phyloP scores from a whole-genome alignment of 345 rosid species.

The Melaleuca alternifolia region DNA sequence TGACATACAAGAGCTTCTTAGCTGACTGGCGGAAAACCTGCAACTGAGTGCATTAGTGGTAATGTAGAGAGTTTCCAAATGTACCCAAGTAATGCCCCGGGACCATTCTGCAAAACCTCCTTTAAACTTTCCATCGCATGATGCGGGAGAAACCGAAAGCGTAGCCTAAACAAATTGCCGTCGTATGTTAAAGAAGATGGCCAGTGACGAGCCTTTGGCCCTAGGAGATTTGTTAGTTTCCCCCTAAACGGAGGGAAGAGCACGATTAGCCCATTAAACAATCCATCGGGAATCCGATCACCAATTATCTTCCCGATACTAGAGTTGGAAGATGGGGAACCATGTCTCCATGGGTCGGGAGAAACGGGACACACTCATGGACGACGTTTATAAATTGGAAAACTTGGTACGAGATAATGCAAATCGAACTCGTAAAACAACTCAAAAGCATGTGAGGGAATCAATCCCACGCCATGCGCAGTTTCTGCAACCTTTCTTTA shows the following conservation, averaged over 20 bases:
- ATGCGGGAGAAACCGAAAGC: neutral
- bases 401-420: neutral
- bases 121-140: neutral
- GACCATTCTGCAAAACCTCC: neutral
- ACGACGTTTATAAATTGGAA: neutral
- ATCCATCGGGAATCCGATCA: neutral
- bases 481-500: conserved; percentile 3
- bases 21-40: neutral
- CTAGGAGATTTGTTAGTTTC: neutral
- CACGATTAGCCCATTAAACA: neutral
- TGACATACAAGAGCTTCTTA: neutral
- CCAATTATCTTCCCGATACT: neutral
- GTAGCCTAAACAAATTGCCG: neutral
- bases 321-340: conserved; percentile 51
- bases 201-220: neutral
- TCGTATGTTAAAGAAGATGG: neutral
- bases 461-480: conserved; percentile 37
- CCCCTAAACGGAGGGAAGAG: neutral
- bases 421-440: conserved; percentile 4
- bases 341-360: conserved; percentile 37
- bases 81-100: neutral
- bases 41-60: neutral
- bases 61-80: neutral
- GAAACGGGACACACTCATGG: conserved; percentile 21
- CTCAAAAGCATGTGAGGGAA: conserved; percentile 25